phyloP scores from a whole-genome alignment of 768 basidiomycete species.

The Lactarius quietus region DNA sequence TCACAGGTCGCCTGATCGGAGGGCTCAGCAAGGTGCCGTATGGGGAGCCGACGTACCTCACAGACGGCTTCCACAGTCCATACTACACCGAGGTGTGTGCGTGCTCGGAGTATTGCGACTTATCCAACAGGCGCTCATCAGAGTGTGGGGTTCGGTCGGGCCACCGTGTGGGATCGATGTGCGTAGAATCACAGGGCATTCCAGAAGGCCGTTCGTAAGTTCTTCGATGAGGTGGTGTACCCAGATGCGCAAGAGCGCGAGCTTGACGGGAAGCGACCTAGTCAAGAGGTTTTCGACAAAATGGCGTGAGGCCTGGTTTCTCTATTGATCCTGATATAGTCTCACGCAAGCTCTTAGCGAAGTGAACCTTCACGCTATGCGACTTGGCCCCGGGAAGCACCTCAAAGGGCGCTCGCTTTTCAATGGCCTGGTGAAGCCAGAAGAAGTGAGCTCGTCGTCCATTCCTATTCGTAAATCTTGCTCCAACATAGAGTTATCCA shows the following conservation, averaged over 20 bases:
- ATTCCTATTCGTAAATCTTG: not conserved
- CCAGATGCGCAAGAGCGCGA: conserved; percentile 57
- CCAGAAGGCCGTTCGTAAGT: conserved; percentile 55
- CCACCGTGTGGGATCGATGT: conserved; percentile 36
- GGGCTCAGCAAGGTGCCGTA: conserved; percentile 73
- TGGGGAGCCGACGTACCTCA: conserved; percentile 81
- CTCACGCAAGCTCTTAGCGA: conserved; percentile 40
- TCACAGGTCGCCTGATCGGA: conserved; percentile 49
- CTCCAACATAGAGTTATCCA: not conserved
- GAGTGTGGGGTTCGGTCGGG: conserved; percentile 53
- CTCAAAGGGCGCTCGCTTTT: conserved; percentile 74
- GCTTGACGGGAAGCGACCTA: conserved; percentile 84
- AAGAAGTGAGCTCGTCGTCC: conserved; percentile 41
- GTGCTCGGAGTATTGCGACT: not conserved
- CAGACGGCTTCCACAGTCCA: conserved; percentile 60
- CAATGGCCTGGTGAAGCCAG: conserved; percentile 70
- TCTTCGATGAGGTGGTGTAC: conserved; percentile 66
- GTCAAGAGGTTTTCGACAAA: conserved; percentile 69
- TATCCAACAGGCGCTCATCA: not conserved
- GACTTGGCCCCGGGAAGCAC: conserved; percentile 91
- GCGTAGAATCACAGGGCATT: conserved; percentile 64
- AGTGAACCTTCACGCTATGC: conserved; percentile 81
- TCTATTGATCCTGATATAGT: conserved; percentile 16
- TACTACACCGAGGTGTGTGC: conserved; percentile 67
- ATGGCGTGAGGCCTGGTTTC: conserved; percentile 57